phyloP scores from a whole-genome alignment of 805 yeast species.

The Candida tallmaniae region DNA sequence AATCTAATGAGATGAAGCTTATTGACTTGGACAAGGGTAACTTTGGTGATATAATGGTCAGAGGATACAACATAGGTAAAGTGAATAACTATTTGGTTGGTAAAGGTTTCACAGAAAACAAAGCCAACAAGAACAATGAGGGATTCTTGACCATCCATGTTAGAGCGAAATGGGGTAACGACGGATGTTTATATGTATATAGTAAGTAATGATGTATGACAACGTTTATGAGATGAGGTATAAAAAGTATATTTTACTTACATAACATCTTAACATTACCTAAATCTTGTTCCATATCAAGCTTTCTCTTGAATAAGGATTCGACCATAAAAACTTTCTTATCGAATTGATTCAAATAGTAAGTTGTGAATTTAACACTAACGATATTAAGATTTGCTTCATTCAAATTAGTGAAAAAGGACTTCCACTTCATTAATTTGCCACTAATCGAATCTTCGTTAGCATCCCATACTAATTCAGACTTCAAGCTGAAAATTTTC shows the following conservation, averaged over 20 bases:
- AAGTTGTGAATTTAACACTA: constrained; percentile 22
- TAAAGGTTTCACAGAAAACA: constrained; percentile 10
- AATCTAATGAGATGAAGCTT: constrained; percentile 57
- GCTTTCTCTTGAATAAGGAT: constrained; percentile 12
- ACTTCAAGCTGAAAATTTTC: constrained; percentile 18
- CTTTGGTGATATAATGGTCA: constrained; percentile 48
- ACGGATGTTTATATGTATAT: constrained; percentile 62
- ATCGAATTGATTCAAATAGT: constrained; percentile 27
- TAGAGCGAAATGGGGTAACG: constrained; percentile 59
- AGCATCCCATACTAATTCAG: constrained; percentile 23
- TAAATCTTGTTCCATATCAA: constrained; percentile 8
- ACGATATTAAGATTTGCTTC: constrained; percentile 18
- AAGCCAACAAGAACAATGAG: constrained; percentile 15
- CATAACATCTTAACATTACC: constrained; percentile 9
- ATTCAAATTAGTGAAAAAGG: constrained; percentile 21
- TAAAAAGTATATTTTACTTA: constrained; percentile 5
- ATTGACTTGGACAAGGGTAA: constrained; percentile 30
- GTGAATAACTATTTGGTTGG: constrained; percentile 17
- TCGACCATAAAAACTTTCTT: constrained; percentile 22
- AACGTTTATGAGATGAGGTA: neutral
- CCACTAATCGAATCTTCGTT: constrained; percentile 14
- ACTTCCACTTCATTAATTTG: constrained; percentile 26
- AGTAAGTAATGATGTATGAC: constrained; percentile 1
- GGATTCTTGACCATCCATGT: constrained; percentile 45
- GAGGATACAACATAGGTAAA: constrained; percentile 69